Evolutionary conservation across 1,284 basidiomycete genomes (phyloP).

Genomic region (Moesziomyces aphidis): DNA sequence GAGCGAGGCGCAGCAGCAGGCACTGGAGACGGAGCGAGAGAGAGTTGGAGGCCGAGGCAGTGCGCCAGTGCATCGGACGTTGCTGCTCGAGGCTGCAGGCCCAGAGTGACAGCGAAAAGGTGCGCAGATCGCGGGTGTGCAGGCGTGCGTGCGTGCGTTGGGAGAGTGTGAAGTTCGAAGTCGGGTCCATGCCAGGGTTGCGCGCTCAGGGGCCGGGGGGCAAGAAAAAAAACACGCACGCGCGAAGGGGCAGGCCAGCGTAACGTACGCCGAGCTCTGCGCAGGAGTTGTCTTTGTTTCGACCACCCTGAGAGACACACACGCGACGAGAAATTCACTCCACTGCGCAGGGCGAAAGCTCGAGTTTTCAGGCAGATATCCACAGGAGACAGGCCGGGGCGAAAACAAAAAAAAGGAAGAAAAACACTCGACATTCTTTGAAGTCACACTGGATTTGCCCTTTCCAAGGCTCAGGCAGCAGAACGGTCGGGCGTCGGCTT

Average conservation of each 20-base stretch:
- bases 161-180: not conserved
- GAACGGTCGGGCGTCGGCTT: not conserved
- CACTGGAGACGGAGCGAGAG: not conserved
- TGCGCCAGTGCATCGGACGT: not conserved
- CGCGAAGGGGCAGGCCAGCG: not conserved
- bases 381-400: too few relatives aligned
- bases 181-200: not conserved
- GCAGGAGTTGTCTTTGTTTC: not conserved
- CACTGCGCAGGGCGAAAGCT: not conserved
- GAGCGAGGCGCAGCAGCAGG: not conserved
- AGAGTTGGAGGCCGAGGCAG: not conserved
- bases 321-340: not conserved
- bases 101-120: not conserved
- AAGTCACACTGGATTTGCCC: not conserved
- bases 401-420: too few relatives aligned
- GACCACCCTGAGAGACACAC: not conserved
- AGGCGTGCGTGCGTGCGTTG: not conserved
- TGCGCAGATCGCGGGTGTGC: not conserved
- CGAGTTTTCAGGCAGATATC: not conserved
- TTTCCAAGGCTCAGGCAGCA: too few relatives aligned
- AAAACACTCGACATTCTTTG: not conserved
- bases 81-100: not conserved
- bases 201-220: not conserved
- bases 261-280: not conserved
- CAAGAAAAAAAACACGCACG: not conserved